Evolutionary conservation across 2,329 filamentous ascomycete genomes (phyloP), one percentile per base, ranked within the genome.

Genomic region (Cyclaneusma minus): DNA sequence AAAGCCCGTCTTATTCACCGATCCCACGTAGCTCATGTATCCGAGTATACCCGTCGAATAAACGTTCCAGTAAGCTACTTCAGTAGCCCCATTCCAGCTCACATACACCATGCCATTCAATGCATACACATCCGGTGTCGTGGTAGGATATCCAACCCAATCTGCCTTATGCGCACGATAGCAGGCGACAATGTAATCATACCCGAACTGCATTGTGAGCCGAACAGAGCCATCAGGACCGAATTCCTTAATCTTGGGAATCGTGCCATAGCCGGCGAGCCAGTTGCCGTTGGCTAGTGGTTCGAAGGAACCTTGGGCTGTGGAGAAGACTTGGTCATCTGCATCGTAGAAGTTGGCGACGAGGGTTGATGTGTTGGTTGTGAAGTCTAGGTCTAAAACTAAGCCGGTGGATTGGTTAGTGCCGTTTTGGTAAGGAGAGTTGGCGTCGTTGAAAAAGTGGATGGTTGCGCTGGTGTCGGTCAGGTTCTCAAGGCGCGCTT

Each of bases 391-490:
- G n/a, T 20, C 8, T 20, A 46, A 17, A 23, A 41, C 25, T n/a
- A 43, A 24, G 7, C 42, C 43, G 10, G 35, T 31, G 1, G 41
- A 38, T 29, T 41, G 34, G 13, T 40, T 35, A 20, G 39, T 24
- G 7, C 38, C 35, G 4, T 32, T 32, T 10, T 24, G 21, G 12
- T 35, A 28, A 13, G 7, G 7, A 11, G 37, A 42, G 15, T 51
- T 51, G 22, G 43, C 47, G 22, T 54, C 53, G 38, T 54, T 47
- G 20, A 50, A 50, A 17, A 54, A 29, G 26, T 43, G 50, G 7
- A 53, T 34, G 1, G 35, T 31, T 13, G 47, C 34, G 9, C 30
- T 36, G 11, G 30, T 22, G 1, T 35, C 37, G 0, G 34, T 34
- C 1, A 41, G 34, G 5, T 39, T 36, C 5, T 40, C 34, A 9